Evolutionary conservation across 2,329 filamentous ascomycete species (phyloP), one percentile per base, ranked within the genome.

Genomic region (Stachybotrys chlorohalonatus): DNA sequence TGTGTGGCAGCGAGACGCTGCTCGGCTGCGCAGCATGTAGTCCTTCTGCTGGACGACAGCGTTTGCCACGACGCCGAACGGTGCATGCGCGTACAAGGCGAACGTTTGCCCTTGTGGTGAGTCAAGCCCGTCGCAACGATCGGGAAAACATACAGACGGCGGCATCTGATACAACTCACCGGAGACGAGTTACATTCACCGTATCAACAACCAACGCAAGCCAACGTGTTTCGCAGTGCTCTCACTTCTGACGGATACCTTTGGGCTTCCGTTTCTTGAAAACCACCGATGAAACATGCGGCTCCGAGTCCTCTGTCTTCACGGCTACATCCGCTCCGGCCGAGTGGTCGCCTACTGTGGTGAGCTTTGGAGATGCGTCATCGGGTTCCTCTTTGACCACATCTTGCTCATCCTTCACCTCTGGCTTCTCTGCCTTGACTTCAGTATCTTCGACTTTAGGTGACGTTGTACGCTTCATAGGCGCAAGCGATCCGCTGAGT

Each of bases 241-340:
- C 24, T 72, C 63, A 85, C 66, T 80, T 85, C 61, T 84, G 79
- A 17, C 83, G 78, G 42, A 84, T 75, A 52, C 78, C 81, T 73
- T 84, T 87, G 13, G 83, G 76, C 65, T 90, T 93, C 53, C 89
- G 76, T 73, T 91, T 92, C 72, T 92, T 93, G 71, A 93, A 94
- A 3, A 90, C 74, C 2, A 90, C 78, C 3, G 80, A 75, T 11
- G 74, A 64, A 3, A 66, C 52, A 24, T 59, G 62, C 32, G 61
- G 59, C 16, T 45, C 57, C 15, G 58, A 60, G n/a, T 61, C 62
- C 16, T 55, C 56, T 2, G 31, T 16, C 46, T 48, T 53, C n/a
- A 48, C 45, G 52, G 45, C 52, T 17, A 15, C 30, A 31, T 48
- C 52, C 31, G 32, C 32, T n/a, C 6, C 15, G 6, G 45, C n/a